Base-by-base conservation (phyloP, 2,329 filamentous ascomycete species). In the Zymoseptoria pseudotritici region DNA sequence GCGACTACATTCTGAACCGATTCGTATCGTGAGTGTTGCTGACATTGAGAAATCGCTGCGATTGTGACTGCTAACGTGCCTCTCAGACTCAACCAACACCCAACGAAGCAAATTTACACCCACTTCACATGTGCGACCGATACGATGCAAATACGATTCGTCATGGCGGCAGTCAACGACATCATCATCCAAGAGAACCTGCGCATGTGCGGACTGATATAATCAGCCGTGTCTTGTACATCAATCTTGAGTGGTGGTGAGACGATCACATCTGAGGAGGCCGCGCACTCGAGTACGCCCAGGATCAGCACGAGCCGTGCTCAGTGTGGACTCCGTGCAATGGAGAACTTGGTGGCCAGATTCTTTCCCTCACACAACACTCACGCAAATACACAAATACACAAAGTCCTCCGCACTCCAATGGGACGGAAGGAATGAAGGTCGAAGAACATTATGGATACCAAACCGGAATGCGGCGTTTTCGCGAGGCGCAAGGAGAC, bases 101-200 rank as follows among this genome's bases (percentile, higher is more conserved):
- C 97, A 81, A 96, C 91, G 58, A 99, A 99, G 83, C 94, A 99
- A 77, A 97, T 99, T 76, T 99, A 99, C 83, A 99, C 94, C 61
- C 94, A 97, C 78, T 99, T 99, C 79, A 99, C 94, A 55, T 97
- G 94, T 76, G 94, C 94, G 63, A 99, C 94, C 54, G 94, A 99
- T 75, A 99, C 94, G 31, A 97, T 94, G 72, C 94, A 99, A 78
- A 99, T 99, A 71, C 88, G 94, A 73, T 97, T 99, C 82, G 94
- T 99, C 78, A 99, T 99, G 94, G 92, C 93, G 63, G 94, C 94
- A 68, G 94, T 99, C 73, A 99, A 99, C 79, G 94, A 99, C 80
- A 99, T 99, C 77, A 99, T 99, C 80, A 99, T 99, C 77, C 94
- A 99, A 82, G 94, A 97, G 80, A 99, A 99, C 80, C 86, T 99